Percentiles rank a stretch among this genome's conserved stretches.
Evolutionary conservation across 805 yeast genomes (phyloP).

Genomic region (Ascoidea rubescens): DNA sequence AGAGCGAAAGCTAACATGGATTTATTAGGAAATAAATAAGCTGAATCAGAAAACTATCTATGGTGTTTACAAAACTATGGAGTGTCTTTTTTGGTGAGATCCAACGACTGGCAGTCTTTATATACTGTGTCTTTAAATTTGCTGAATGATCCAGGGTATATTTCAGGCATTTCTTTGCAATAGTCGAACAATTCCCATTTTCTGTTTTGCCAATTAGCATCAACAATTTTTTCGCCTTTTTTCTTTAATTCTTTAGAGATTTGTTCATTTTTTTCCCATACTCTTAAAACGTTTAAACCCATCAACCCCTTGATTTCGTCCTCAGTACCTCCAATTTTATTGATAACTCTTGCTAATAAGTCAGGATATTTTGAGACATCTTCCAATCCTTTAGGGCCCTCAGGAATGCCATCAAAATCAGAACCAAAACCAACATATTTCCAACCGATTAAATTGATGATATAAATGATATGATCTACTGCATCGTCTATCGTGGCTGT

Average conservation of each 20-base stretch:
- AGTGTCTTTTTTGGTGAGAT: not conserved
- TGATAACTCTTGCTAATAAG: constrained; percentile 22
- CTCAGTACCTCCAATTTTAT: constrained; percentile 25
- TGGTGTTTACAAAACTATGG: too few species aligned
- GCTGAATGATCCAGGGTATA: constrained; percentile 20
- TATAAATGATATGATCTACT: constrained; percentile 28
- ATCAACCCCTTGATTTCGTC: constrained; percentile 28
- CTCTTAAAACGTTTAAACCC: constrained; percentile 33
- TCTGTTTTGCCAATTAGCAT: constrained; percentile 28
- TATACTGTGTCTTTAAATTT: not conserved
- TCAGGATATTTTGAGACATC: constrained; percentile 44
- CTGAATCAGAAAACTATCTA: too few species aligned
- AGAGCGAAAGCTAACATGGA: too few species aligned
- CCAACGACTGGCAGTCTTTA: not conserved
- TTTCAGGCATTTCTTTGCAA: constrained; percentile 21
- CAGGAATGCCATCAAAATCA: constrained; percentile 39
- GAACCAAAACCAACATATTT: constrained; percentile 36
- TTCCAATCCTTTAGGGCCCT: constrained; percentile 35
- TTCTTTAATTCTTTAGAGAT: constrained; percentile 15
- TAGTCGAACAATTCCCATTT: constrained; percentile 26
- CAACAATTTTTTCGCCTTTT: constrained; percentile 16
- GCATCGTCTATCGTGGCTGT: constrained; percentile 31
- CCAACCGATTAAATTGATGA: constrained; percentile 33
- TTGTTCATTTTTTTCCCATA: constrained; percentile 29
- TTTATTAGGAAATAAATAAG: too few species aligned